Evolutionary conservation across 805 yeast genomes (phyloP), one percentile per base, ranked within the genome.

Genomic region (Schizosaccharomyces cryophilus): DNA sequence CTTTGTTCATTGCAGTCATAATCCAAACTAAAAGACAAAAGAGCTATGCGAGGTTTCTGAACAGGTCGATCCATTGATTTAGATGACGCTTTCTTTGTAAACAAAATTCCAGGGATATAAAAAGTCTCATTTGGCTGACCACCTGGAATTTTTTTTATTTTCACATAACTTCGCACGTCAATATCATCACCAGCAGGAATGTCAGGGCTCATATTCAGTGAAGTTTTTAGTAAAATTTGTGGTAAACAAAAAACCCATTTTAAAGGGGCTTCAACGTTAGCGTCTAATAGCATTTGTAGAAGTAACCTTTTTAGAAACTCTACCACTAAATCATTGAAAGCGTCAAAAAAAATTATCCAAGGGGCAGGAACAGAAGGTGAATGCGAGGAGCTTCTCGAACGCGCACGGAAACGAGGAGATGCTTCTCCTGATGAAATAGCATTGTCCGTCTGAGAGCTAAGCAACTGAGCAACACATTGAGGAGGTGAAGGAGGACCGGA

Each of bases 11-110:
- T 81, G 63, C 83, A 81, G 62, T 82, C 75, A 65, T 87, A 93
- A 67, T 89, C 97, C 30, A 93, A 73, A 0, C 96, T 96, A 67
- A 93, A 93, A 75, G 88, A 83, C 5, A 93, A 76, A 19, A 94
- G 74, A 62, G 90, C 80, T 48, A 93, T 84, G 61, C 82, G 78
- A 0, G 99, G 97, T 60, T 79, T 76, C 0, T 68, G 66, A 6
- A 94, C 74, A 29, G 69, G 67, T 5, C 79, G 70, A 0, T 87
- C 79, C 98, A 93, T 94, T 1, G 78, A 69, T 67, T 83, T 86
- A 47, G 85, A 74, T 3, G 95, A 95, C 55, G 89, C 73, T 19
- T 82, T 80, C 65, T 88, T 87, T 0, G 96, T 84, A 70, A 89
- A 87, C 2, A 87, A 84, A 4, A 87, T 71, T 0, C 98, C 99